These are phyloP conservation scores for Xylaria acuta DNA, from an alignment of 495 filamentous ascomycete species.

Conservation along the genomic window DNA sequence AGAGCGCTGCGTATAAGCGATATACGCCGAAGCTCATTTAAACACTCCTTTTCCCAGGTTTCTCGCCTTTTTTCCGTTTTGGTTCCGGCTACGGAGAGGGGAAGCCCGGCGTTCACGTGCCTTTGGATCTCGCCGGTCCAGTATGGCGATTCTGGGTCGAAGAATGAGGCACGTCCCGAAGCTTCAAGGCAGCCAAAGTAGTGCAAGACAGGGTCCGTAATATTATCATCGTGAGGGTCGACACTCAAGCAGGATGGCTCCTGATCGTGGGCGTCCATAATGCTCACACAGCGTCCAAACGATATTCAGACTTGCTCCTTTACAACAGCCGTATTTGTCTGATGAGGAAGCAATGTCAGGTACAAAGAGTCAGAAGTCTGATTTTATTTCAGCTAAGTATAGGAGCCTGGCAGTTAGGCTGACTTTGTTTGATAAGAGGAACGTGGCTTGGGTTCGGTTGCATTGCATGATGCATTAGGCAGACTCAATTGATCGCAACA, in stretches of 20 bases:
- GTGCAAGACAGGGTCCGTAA: conserved; percentile 38
- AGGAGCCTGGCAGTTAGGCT: background rate
- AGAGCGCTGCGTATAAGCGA: conserved; percentile 32
- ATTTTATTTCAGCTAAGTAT: background rate
- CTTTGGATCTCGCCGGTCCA: conserved; percentile 26
- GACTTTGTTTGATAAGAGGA: background rate
- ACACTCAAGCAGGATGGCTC: conserved; percentile 32
- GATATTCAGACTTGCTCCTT: background rate
- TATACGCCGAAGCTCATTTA: conserved; percentile 29
- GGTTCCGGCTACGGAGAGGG: conserved; percentile 9
- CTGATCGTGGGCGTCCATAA: background rate
- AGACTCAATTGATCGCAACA: background rate
- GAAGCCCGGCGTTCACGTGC: background rate
- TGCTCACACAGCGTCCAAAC: background rate
- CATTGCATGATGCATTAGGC: conserved; percentile 8
- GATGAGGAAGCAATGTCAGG: too few species aligned
- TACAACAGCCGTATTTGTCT: background rate
- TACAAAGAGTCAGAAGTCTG: background rate
- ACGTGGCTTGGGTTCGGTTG: background rate
- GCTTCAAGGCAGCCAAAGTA: conserved; percentile 37
- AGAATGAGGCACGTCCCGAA: conserved; percentile 32
- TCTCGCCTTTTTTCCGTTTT: conserved; percentile 30
- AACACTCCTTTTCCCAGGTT: conserved; percentile 26
- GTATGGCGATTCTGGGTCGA: conserved; percentile 28
- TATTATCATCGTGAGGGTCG: conserved; percentile 32